phyloP scores from a whole-genome alignment of 345 rosid species.

The Limnanthes douglasii region DNA sequence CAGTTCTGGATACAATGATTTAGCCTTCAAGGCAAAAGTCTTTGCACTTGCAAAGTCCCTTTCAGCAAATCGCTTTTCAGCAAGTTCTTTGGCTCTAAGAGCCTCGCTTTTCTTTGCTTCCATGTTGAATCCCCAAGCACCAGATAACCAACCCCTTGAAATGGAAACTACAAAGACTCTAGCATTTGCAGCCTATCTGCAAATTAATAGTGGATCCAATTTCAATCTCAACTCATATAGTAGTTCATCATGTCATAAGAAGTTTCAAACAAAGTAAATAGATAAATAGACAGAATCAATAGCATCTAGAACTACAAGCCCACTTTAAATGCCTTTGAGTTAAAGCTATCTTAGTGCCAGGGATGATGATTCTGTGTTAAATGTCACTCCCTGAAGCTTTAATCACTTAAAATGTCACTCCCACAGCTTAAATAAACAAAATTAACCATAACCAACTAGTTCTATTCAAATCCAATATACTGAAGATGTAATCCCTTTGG shows the following conservation, averaged over 20 bases:
- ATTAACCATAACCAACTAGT: too few species aligned
- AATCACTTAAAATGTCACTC: too few species aligned
- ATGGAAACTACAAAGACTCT: slow-evolving; percentile 16
- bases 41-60: slow-evolving; percentile 72
- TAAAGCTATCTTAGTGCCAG: neutral
- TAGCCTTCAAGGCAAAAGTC: slow-evolving; percentile 77
- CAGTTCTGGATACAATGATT: slow-evolving; percentile 51
- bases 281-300: neutral
- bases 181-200: too few species aligned
- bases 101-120: slow-evolving; percentile 71
- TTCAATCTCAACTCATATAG: slow-evolving; percentile 17
- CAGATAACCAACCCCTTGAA: slow-evolving; percentile 12
- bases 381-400: neutral
- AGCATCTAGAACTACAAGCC: neutral
- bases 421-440: neutral
- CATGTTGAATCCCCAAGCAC: slow-evolving; percentile 28
- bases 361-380: slow-evolving; percentile 7
- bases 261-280: slow-evolving; percentile 9
- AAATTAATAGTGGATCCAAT: slow-evolving; percentile 7
- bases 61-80: slow-evolving; percentile 74
- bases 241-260: slow-evolving; percentile 8
- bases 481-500: slow-evolving; percentile 4
- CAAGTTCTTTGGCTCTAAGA: slow-evolving; percentile 62
- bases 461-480: too few species aligned
- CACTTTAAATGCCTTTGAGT: neutral